Base-by-base conservation (phyloP, 164 flowering plant genomes). In the Vitis rotundifolia region DNA sequence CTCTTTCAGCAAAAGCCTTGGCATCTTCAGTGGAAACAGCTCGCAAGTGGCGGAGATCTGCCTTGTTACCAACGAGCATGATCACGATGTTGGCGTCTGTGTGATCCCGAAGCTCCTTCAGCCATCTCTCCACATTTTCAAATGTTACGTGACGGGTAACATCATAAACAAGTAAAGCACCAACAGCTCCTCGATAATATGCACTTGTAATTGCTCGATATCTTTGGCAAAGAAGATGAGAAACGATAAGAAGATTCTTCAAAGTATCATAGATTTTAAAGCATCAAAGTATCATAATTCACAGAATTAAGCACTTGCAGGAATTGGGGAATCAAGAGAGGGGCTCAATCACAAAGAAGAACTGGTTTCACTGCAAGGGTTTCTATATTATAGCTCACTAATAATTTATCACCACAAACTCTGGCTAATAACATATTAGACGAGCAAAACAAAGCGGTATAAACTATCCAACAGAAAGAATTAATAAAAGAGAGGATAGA, bases 201-300 rank as follows among this genome's bases (percentile, higher is more conserved):
- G 97, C 97, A 72, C 97, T 91, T 5, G 97, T 91, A 71, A 91
- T 91, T 50, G 97, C 97, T 8, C 97, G 94, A 64, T 91, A 91
- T 74, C 97, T 91, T 59, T 8, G 13, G 6, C 67, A 68, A 59
- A n/a, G 10, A 72, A 52, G 19, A 15, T 50, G n/a, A 53, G 15
- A 63, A 4, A 58, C 53, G 3, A 66, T 64, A 49, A 22, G 26
- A 26, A 37, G 3, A 16, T 18, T 26, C 51, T 37, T 37, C 5
- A 37, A 37, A 37, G 44, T 0, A 37, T 0, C 44, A 31, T 4
- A 31, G 7, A 31, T 6, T 31, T 31, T 31, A 31, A 31, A 31
- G 44, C 4, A 31, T 31, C 44, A 2, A 28, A 49, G 19, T 15
- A 65, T 52, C 58, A 31, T 2, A 31, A 53, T n/a, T 19, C 3